Evolutionary conservation across 1,139 yeast genomes (phyloP), one percentile per base, ranked within the genome.

Genomic region (Taphrina pruni): DNA sequence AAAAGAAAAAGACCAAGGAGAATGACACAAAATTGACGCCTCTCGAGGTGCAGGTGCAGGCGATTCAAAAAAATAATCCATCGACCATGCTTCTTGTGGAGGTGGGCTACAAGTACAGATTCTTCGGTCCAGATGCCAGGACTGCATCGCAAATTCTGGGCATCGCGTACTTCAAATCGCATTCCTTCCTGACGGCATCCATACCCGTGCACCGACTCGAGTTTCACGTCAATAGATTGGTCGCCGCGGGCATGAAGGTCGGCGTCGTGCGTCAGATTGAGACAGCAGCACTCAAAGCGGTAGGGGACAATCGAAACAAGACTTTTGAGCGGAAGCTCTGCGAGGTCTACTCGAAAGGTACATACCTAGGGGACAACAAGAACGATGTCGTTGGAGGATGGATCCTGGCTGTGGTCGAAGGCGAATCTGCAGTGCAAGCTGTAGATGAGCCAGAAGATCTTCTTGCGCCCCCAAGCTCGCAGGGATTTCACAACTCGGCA

Each of bases 241-340:
- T 90, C 9, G 84, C 82, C 57, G 81, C 81, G 66, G 93, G 93
- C 0, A 78, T 84, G 66, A 93, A 89, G 76, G 92, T 94, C 3
- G 98, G 96, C 0, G 86, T 94, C 0, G 95, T 93, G 0, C 88
- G 89, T 74, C 99, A 94, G 76, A 82, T 86, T 48, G 97, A 93
- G 76, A 86, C 94, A 0, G 87, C 93, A 0, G 90, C 92, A 0
- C 81, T 89, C 9, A 89, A 89, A 79, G 86, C 80, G 71, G 82
- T 76, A 45, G 81, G 83, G 1, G 77, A 77, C 45, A 80, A 80
- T 72, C 81, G 79, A 71, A 78, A 77, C 51, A 85, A 84, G 41
- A 82, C 91, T 1, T 90, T 94, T 79, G 84, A 84, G 67, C 80
- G 99, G 62, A 80, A 86, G 73, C 78, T 93, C 6, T 85, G 94